A percentile compares a stretch with the other conserved stretches of the same genome.
Evolutionary conservation across 2,329 filamentous ascomycete genomes (phyloP).

Genomic region (Aspergillus clavatus): DNA sequence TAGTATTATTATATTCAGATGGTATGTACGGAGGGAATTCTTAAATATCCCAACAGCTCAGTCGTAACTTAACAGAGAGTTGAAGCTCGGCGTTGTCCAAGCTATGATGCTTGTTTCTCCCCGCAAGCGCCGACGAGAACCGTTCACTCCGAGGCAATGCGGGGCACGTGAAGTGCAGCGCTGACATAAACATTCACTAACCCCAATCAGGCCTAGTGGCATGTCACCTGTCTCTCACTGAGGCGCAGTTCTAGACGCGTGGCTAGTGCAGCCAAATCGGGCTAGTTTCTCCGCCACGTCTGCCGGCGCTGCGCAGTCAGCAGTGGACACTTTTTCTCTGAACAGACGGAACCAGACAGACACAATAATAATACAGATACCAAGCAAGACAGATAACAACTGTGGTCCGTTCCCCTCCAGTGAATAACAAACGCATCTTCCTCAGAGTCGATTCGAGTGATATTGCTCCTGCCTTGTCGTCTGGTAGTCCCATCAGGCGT

Average conservation of each 20-base stretch:
- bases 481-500: not conserved
- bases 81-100: no score
- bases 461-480: no score
- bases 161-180: conserved; percentile 11
- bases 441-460: no score
- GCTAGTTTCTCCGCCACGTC: conserved; percentile 5
- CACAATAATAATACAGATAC: not conserved
- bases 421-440: no score
- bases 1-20: no score
- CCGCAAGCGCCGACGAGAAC: conserved; percentile 15
- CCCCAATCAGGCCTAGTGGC: not conserved
- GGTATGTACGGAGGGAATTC: no score
- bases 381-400: not conserved
- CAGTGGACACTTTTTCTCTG: conserved; percentile 34
- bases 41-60: no score
- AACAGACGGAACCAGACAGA: not conserved
- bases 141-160: conserved; percentile 12
- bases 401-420: not conserved
- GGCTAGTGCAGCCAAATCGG: conserved; percentile 15
- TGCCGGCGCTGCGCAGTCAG: conserved; percentile 13
- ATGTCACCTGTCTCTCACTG: not conserved
- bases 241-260: conserved; percentile 14
- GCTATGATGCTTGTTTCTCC: conserved; percentile 10
- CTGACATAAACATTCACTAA: not conserved
- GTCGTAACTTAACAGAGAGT: no score